Conservation (phyloP, 1,139 yeast genomes). For the Spencermartinsiella ligniputridi region DNA sequence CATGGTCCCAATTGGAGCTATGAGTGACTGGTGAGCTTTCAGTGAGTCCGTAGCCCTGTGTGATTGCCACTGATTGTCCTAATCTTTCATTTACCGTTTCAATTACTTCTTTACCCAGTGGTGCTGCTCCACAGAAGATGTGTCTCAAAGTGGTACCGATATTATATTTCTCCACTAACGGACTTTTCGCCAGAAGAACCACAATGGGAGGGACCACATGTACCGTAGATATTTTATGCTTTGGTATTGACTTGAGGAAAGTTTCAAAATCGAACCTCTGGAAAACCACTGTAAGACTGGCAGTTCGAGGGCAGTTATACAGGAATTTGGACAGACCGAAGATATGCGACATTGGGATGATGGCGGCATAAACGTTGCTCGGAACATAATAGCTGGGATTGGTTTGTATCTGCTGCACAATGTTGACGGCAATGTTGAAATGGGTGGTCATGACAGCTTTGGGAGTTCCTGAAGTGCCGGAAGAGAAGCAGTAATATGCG, state of each 20-base stretch:
- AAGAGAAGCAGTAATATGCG: conserved; percentile 45
- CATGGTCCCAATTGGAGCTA: conserved; percentile 7
- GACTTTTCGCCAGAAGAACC: conserved; percentile 32
- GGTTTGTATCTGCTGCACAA: conserved; percentile 14
- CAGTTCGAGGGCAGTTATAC: conserved; percentile 23
- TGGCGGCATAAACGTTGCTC: conserved; percentile 15
- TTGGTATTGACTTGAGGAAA: conserved; percentile 22
- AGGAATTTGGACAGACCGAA: conserved; percentile 30
- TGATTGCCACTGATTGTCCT: conserved; percentile 12
- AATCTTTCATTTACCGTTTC: conserved; percentile 21
- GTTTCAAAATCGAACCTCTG: conserved; percentile 29
- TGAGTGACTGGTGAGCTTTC: conserved; percentile 32
- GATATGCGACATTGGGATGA: conserved; percentile 34
- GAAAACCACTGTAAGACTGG: conserved; percentile 25
- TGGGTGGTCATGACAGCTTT: conserved; percentile 61
- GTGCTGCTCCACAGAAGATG: conserved; percentile 35
- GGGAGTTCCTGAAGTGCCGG: conserved; percentile 62
- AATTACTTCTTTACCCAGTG: conserved; percentile 28
- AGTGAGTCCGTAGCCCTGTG: conserved; percentile 74
- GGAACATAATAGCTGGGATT: conserved; percentile 4
- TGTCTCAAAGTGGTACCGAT: conserved; percentile 18
- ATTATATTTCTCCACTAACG: conserved; percentile 29
- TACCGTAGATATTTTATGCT: conserved; percentile 25
- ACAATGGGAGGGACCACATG: conserved; percentile 36
- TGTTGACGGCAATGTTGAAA: conserved; percentile 24